Conservation (phyloP, 2,329 filamentous ascomycete genomes). For the Leptosphaerulina australis region DNA sequence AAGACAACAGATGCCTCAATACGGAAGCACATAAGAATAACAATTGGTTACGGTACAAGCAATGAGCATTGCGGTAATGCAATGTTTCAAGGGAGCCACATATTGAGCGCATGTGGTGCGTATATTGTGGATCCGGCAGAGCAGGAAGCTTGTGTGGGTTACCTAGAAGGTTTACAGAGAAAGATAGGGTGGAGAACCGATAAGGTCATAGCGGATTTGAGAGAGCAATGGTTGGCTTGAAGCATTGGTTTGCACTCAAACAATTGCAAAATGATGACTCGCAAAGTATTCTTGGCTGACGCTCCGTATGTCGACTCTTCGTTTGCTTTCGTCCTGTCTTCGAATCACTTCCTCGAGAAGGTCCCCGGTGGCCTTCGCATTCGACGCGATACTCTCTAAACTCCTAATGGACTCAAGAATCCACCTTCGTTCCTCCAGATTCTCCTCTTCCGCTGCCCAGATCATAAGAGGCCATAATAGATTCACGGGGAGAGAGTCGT, state of each 20-base stretch:
- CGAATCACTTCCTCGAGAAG: slow-evolving; percentile 50
- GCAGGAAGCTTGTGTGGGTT: slow-evolving; percentile 38
- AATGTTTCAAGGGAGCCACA: slow-evolving; percentile 42
- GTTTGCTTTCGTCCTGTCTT: slow-evolving; percentile 46
- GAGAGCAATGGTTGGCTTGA: slow-evolving; percentile 32
- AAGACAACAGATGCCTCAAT: slow-evolving; percentile 35
- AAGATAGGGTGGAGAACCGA: slow-evolving; percentile 38
- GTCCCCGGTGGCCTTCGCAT: slow-evolving; percentile 50
- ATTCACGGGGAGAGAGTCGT: slow-evolving; percentile 60
- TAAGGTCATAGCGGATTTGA: slow-evolving; percentile 32
- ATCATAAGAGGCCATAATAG: slow-evolving; percentile 65
- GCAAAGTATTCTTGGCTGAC: slow-evolving; percentile 56
- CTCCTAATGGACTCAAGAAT: slow-evolving; percentile 57
- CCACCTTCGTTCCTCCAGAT: slow-evolving; percentile 56
- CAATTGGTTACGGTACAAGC: slow-evolving; percentile 38
- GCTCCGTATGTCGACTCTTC: slow-evolving; percentile 48
- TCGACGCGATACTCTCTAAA: slow-evolving; percentile 49
- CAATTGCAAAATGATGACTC: slow-evolving; percentile 60
- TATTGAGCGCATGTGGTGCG: slow-evolving; percentile 38
- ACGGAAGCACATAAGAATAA: slow-evolving; percentile 37
- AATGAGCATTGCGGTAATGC: slow-evolving; percentile 39
- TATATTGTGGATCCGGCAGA: slow-evolving; percentile 35
- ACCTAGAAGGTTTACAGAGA: slow-evolving; percentile 30
- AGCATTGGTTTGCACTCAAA: slow-evolving; percentile 39
- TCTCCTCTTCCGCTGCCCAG: slow-evolving; percentile 62